Base-by-base conservation (phyloP, 2,329 filamentous ascomycete species). In the Thielaviopsis euricoi region DNA sequence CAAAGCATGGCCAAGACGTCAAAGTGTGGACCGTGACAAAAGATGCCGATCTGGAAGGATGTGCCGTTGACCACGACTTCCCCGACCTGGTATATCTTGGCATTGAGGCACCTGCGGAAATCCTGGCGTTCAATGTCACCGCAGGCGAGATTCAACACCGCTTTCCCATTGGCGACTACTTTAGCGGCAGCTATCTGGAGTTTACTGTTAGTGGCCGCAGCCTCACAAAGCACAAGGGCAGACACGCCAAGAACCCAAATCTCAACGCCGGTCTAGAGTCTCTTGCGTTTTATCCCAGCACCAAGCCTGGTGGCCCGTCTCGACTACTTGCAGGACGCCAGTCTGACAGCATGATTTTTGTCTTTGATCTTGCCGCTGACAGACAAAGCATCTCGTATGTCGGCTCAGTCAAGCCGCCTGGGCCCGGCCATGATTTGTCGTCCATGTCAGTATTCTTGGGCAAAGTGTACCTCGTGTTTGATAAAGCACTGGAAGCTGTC, bases 41-140 rank as follows among this genome's bases (percentile, higher is more conserved):
- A 7, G 49, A 33, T 15, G 46, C 43, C 5, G 57, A 59, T 48
- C 26, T 58, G n/a, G 26, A 61, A 17, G 57, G 56, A 2, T 58
- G 56, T 53, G 59, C 59, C 4, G 48, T 59, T 13, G 59, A 59
- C 25, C 59, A 59, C 23, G 53, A 59, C 9, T 59, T 56, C 29
- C 53, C 57, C 4, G 57, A 59, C 17, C 40, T 61, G 43, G 21
- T 61, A 12, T 61, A 61, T 29, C 56, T 61, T n/a, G 59, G 56
- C 5, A 48, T 52, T 13, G 57, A 61, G 49, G 51, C 33, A 2
- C 57, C 59, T 19, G 53, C 59, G 4, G 37, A 58, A 23, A 52
- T 61, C 7, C 9, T 61, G 19, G 53, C 52, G 5, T 61, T 58
- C 50, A 61, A 61, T 26, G 53, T 56, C 12, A 61, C 59, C 23